These are phyloP conservation scores for Penicillium chermesinum DNA, from an alignment of 495 filamentous ascomycete species.

Conservation along the genomic window DNA sequence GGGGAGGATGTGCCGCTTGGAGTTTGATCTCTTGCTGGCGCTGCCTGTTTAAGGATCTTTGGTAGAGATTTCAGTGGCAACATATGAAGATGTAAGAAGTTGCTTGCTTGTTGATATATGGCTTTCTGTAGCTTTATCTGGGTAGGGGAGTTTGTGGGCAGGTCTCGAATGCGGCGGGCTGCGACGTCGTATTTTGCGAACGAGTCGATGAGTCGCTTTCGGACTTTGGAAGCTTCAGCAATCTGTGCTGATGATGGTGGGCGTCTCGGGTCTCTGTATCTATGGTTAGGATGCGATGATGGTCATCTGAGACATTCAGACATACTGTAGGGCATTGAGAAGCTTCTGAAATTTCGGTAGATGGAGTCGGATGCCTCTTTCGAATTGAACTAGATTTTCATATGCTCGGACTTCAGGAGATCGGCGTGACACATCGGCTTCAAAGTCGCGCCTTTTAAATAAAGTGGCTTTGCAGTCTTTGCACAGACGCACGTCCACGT, in stretches of 20 bases:
- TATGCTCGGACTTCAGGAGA: conserved; percentile 78
- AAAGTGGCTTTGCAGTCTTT: conserved; percentile 80
- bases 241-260: conserved; percentile 72
- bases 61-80: conserved; percentile 84
- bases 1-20: conserved; percentile 30
- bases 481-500: conserved; percentile 84
- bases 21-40: conserved; percentile 37
- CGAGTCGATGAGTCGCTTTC: conserved; percentile 84
- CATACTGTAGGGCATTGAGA: conserved; percentile 60
- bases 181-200: conserved; percentile 87
- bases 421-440: conserved; percentile 58
- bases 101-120: conserved; percentile 75
- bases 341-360: conserved; percentile 84
- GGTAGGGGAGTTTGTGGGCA: conserved; percentile 65
- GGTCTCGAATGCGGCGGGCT: conserved; percentile 73
- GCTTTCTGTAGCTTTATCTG: conserved; percentile 76
- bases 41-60: conserved; percentile 68
- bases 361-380: conserved; percentile 77
- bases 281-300: conserved; percentile 17
- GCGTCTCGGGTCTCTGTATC: conserved; percentile 57
- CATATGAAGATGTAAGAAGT: conserved; percentile 89
- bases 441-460: conserved; percentile 81
- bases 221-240: conserved; percentile 81
- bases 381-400: conserved; percentile 82
- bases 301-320: not conserved